Evolutionary conservation across 2,329 filamentous ascomycete genomes (phyloP), one percentile per base, ranked within the genome.

Genomic region (Fusarium dimerum): DNA sequence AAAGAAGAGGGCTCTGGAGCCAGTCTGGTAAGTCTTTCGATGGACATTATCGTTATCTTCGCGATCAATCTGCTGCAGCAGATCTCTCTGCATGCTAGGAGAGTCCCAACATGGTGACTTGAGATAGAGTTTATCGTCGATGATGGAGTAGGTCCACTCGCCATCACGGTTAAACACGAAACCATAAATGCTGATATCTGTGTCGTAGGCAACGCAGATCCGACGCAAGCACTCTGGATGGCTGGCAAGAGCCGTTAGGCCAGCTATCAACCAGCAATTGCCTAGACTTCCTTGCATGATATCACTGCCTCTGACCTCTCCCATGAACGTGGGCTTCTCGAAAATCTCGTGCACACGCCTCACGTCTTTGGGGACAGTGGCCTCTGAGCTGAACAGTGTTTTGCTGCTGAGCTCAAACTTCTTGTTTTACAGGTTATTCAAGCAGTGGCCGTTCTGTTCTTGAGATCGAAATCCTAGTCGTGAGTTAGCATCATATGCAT

Each of bases 81-180:
- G 77, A 48, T 89, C 82, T 40, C 89, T 83, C 66, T 92, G 88
- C 68, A 89, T 81, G 46, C 88, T 86, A 1, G 85, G 87, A 34
- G 90, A 89, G 60, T 95, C 89, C 75, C 90, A 95, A 66, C 89
- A 87, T 6, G 90, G 88, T 2, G 89, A 90, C 54, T 87, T 89
- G 16, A 96, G 81, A 68, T 90, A 95, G 3, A 96, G 79, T 72
- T 95, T 95, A 71, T 96, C 92, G 66, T 96, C 92, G 53, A 96
- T 85, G 56, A 96, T 92, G 52, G 89, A 92, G 62, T 92, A 91
- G 51, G 93, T 89, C 92, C 91, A 96, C 71, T 94, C 90, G 48
- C 91, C 91, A 65, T 96, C 91, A 67, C 90, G 78, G 68, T 88
- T 89, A 68, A 96, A 95, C 44, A 95, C 89, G 65, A 96, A 96